Percentiles rank a stretch among this genome's conserved stretches.
Conservation (phyloP, 768 basidiomycete genomes). For the Chlorophyllum brunneum region DNA sequence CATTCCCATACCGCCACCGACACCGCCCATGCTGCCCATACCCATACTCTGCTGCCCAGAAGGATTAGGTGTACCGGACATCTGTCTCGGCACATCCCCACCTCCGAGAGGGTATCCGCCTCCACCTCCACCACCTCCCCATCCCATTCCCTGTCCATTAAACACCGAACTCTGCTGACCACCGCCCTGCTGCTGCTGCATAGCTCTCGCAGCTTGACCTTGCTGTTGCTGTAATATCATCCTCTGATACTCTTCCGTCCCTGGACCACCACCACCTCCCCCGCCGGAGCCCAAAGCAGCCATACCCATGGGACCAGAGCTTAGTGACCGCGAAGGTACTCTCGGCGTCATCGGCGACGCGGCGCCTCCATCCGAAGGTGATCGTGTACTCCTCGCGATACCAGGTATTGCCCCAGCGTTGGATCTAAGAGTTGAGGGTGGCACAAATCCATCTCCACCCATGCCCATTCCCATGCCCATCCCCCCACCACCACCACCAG, state of each 20-base stretch:
- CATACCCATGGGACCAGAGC: conserved; percentile 34
- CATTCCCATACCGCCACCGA: conserved; percentile 7
- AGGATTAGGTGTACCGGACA: conserved; percentile 7
- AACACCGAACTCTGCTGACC: conserved; percentile 20
- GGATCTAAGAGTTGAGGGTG: conserved; percentile 45
- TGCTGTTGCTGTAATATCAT: conserved; percentile 46
- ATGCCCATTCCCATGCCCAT: conserved; percentile 13
- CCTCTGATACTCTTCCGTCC: conserved; percentile 52
- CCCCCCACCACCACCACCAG: conserved; percentile 19
- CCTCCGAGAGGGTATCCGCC: conserved; percentile 2
- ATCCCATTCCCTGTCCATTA: conserved; percentile 7
- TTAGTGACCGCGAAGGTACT: conserved; percentile 24
- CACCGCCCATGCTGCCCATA: neutral
- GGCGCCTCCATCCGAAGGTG: conserved; percentile 55
- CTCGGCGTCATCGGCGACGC: conserved; percentile 50
- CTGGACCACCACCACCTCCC: conserved; percentile 4
- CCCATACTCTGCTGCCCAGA: conserved; percentile 4
- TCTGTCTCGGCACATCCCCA: conserved; percentile 6
- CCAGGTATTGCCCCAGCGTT: conserved; percentile 59
- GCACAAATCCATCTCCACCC: conserved; percentile 26
- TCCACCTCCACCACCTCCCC: conserved; percentile 5
- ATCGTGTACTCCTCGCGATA: conserved; percentile 70
- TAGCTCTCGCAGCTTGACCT: conserved; percentile 31
- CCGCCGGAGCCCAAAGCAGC: conserved; percentile 17
- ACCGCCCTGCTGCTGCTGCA: conserved; percentile 28